phyloP scores from a whole-genome alignment of 495 filamentous ascomycete genomes.

The Stereocaulon alpinum region DNA sequence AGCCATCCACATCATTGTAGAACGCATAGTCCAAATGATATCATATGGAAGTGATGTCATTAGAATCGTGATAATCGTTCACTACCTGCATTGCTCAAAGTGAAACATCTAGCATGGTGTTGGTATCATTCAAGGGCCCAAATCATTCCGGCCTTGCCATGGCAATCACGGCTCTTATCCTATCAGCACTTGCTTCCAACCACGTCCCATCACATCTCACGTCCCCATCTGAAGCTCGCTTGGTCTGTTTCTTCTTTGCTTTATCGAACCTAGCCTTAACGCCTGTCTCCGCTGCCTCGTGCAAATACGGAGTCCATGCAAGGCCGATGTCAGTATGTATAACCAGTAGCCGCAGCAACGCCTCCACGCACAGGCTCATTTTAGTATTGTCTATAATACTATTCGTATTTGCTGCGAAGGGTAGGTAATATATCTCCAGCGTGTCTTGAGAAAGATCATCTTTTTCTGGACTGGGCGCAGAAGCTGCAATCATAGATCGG shows the following conservation, averaged over 20 bases:
- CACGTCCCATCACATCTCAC: conserved; percentile 11
- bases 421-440: conserved; percentile 59
- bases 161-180: conserved; percentile 13
- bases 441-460: conserved; percentile 45
- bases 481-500: conserved; percentile 47
- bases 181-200: conserved; percentile 14
- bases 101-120: neutral
- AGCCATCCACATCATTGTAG: too few species aligned
- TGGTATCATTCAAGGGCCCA: neutral
- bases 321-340: conserved; percentile 27
- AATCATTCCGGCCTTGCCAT: conserved; percentile 1
- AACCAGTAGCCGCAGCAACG: conserved; percentile 52
- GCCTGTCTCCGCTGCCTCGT: conserved; percentile 48
- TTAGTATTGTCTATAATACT: conserved; percentile 67
- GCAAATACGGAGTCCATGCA: conserved; percentile 36
- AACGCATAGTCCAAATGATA: too few species aligned
- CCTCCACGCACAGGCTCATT: conserved; percentile 66
- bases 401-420: conserved; percentile 54
- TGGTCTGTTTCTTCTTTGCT: conserved; percentile 38
- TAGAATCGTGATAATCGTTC: neutral
- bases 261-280: conserved; percentile 50
- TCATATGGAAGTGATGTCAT: too few species aligned
- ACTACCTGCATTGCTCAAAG: neutral
- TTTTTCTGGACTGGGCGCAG: conserved; percentile 40
- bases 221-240: conserved; percentile 17